phyloP scores from a whole-genome alignment of 208 protist species.

The Leishmania aethiopica region DNA sequence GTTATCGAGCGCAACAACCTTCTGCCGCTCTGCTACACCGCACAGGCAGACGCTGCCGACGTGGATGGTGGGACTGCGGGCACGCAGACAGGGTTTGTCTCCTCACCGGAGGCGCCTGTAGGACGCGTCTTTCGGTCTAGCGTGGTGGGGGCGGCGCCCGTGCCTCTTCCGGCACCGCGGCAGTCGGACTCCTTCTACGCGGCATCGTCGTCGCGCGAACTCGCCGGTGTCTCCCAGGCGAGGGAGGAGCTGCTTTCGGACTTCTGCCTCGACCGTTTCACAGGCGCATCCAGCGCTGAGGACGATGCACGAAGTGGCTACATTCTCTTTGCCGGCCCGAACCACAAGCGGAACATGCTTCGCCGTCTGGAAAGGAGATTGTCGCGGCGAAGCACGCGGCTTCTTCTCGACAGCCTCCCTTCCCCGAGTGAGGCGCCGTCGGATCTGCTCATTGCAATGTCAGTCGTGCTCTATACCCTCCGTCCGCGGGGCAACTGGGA shows the following conservation, averaged over 20 bases:
- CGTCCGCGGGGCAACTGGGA: slow-evolving; percentile 83
- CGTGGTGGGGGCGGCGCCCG: slow-evolving; percentile 44
- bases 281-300: slow-evolving; percentile 9
- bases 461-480: slow-evolving; percentile 74
- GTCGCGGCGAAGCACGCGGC: slow-evolving; percentile 49
- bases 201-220: background rate
- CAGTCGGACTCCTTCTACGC: slow-evolving; percentile 25
- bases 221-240: background rate
- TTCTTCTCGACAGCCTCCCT: slow-evolving; percentile 64
- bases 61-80: slow-evolving; percentile 3
- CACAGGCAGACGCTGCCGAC: slow-evolving; percentile 40
- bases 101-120: too few relatives aligned
- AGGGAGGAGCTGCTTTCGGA: slow-evolving; percentile 29
- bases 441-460: slow-evolving; percentile 66
- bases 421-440: slow-evolving; percentile 32
- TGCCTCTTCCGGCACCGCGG: slow-evolving; percentile 23
- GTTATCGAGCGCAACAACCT: slow-evolving; percentile 79
- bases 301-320: slow-evolving; percentile 47
- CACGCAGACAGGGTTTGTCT: background rate
- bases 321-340: slow-evolving; percentile 82
- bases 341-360: slow-evolving; percentile 83
- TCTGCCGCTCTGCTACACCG: slow-evolving; percentile 68
- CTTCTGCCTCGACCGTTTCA: slow-evolving; percentile 70
- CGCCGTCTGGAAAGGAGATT: slow-evolving; percentile 49
- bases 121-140: slow-evolving; percentile 31